Evolutionary conservation across 2,329 filamentous ascomycete genomes (phyloP).

Genomic region (Amylocarpus encephaloides): DNA sequence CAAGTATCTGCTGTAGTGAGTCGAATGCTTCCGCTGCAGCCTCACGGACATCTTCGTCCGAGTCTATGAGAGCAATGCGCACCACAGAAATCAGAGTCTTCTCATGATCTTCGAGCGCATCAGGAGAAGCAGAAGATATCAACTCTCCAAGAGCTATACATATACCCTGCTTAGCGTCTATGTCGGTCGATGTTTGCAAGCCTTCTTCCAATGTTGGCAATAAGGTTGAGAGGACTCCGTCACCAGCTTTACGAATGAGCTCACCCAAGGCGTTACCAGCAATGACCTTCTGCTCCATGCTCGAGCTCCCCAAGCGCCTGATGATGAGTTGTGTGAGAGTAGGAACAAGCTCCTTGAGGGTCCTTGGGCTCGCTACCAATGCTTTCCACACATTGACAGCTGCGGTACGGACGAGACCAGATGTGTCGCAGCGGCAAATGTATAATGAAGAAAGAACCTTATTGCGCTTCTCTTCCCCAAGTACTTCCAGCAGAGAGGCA

Average conservation of each 20-base stretch:
- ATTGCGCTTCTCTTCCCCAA: conserved; percentile 94
- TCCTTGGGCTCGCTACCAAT: conserved; percentile 83
- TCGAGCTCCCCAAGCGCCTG: conserved; percentile 84
- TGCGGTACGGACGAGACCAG: conserved; percentile 80
- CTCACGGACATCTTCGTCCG: conserved; percentile 83
- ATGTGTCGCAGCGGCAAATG: conserved; percentile 95
- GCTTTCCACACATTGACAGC: conserved; percentile 96
- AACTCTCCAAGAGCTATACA: conserved; percentile 93
- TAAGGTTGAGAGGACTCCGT: conserved; percentile 81
- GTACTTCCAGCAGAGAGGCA: conserved; percentile 84
- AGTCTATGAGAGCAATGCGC: conserved; percentile 84
- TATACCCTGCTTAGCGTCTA: conserved; percentile 92
- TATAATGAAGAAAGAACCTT: conserved; percentile 96
- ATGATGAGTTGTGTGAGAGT: conserved; percentile 95
- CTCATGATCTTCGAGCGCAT: conserved; percentile 89
- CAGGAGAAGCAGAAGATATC: conserved; percentile 79
- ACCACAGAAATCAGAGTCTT: conserved; percentile 93
- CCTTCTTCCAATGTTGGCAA: conserved; percentile 90
- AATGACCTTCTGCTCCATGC: conserved; percentile 98
- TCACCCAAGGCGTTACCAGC: conserved; percentile 95
- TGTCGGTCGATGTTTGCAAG: conserved; percentile 78
- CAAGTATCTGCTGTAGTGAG: conserved; percentile 84
- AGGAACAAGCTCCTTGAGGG: conserved; percentile 89
- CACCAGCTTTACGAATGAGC: conserved; percentile 92
- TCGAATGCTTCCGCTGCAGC: conserved; percentile 97